phyloP scores from a whole-genome alignment of 163 green algal genomes.

The Scenedesmus sp. region DNA sequence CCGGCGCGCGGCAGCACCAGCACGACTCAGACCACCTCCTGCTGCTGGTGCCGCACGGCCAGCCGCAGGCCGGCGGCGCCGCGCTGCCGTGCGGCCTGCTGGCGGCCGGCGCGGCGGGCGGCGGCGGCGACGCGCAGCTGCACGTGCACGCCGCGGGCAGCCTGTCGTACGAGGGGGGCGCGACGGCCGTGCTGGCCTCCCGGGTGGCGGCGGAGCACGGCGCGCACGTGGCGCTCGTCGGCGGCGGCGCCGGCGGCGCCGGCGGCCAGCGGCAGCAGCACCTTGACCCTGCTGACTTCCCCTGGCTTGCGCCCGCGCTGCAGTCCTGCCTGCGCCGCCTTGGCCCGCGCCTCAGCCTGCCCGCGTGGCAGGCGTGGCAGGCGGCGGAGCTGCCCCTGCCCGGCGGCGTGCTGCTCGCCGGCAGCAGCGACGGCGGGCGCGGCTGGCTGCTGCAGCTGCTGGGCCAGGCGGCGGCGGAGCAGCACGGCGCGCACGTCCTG shows the following conservation, averaged over 20 bases:
- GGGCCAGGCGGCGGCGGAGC: constrained; percentile 14
- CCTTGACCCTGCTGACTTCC: constrained; percentile 21
- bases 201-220: constrained; percentile 9
- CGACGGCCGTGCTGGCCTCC: not conserved
- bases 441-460: constrained; percentile 39
- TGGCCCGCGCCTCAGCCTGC: constrained; percentile 18
- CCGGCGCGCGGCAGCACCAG: constrained; percentile 32
- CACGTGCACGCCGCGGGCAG: constrained; percentile 2
- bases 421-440: constrained; percentile 16
- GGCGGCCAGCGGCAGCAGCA: constrained; percentile 21
- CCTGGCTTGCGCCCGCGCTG: constrained; percentile 30
- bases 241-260: not conserved
- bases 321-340: not conserved
- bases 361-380: constrained; percentile 30
- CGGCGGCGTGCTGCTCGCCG: constrained; percentile 31
- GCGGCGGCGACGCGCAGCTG: not conserved
- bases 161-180: constrained; percentile 8
- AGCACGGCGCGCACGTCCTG: constrained; percentile 27
- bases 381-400: constrained; percentile 26
- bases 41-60: constrained; percentile 25
- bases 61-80: not conserved
- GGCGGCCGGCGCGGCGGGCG: not conserved
- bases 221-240: not conserved
- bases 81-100: constrained; percentile 18
- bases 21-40: constrained; percentile 31